Conservation (phyloP, 352 stramenopile species). For the Phytophthora sp. region DNA sequence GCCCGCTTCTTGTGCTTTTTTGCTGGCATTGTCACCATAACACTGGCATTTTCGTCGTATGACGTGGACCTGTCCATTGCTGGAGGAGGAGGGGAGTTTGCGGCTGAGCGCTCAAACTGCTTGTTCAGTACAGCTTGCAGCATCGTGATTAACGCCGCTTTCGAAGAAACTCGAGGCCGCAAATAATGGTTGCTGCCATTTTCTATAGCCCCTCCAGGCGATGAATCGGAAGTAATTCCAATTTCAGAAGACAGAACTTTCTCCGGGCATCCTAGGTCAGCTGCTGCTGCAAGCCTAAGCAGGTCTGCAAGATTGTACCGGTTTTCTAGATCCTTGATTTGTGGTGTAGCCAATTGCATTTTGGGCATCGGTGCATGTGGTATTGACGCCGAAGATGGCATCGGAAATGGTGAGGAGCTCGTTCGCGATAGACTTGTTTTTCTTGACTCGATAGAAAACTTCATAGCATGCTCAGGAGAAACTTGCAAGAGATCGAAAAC, state of each 20-base stretch:
- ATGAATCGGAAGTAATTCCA: constrained; percentile 13
- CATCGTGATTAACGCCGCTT: constrained; percentile 40
- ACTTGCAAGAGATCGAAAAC: constrained; percentile 70
- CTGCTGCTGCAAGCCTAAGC: constrained; percentile 53
- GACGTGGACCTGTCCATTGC: constrained; percentile 35
- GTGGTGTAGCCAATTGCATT: constrained; percentile 8
- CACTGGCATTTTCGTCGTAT: constrained; percentile 38
- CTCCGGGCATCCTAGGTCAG: constrained; percentile 62
- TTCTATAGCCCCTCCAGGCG: constrained; percentile 3
- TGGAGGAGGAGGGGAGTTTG: constrained; percentile 14
- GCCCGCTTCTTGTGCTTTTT: constrained; percentile 50
- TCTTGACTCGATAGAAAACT: constrained; percentile 44
- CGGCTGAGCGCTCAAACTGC: constrained; percentile 51
- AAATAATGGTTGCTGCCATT: constrained; percentile 9
- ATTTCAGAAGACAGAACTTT: constrained; percentile 38
- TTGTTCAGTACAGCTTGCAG: constrained; percentile 60
- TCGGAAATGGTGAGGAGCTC: constrained; percentile 34
- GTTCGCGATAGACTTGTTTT: constrained; percentile 32
- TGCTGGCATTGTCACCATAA: constrained; percentile 29
- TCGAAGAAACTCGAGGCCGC: constrained; percentile 7
- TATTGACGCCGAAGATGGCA: constrained; percentile 17
- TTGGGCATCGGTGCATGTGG: not conserved
- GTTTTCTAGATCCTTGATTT: constrained; percentile 30
- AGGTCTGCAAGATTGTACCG: constrained; percentile 62
- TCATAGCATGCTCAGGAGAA: constrained; percentile 66